Base-by-base conservation (phyloP, 2,329 filamentous ascomycete genomes). In the Epichloe uncinata region DNA sequence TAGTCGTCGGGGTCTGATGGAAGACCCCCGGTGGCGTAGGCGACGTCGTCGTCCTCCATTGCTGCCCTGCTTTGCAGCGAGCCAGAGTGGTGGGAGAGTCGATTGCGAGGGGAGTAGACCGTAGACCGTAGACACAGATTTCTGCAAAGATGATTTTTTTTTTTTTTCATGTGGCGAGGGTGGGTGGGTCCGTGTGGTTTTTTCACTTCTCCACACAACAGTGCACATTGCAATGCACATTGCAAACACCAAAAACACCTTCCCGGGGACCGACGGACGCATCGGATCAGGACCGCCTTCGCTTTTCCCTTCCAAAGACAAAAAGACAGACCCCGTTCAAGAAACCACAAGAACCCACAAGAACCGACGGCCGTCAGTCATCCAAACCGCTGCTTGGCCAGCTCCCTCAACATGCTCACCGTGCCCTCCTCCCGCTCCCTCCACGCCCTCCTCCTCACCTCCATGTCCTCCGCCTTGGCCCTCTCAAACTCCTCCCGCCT, bases 381-480 rank as follows among this genome's bases (percentile, higher is more conserved):
- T 26, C 87, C 87, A 73, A 87, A 95, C 55, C 86, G 76, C 69
- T 87, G 79, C 68, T 77, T 84, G 15, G 89, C 91, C 67, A 97
- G 68, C 58, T 82, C 79, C 67, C 76, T 84, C 60, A 97, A 61
- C 75, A 87, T 89, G 45, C 79, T 79, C 73, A 96, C 87, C 1
- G 88, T 95, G 61, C 80, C 81, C 55, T 89, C 83, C 67, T 97
- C 91, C 65, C 88, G 86, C 59, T 79, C 78, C 60, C 78, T 75
- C 65, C 87, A 83, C 56, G 77, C 80, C 58, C 75, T 72, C 47
- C 90, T 62, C 58, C 81, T 77, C 69, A 89, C 85, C 62, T 95
- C 87, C 57, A 89, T 74, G 73, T 96, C 90, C 44, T 81, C 88
- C 53, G 75, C 74, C 61, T 80, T 79, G 11, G 87, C 87, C 60